Conservation (phyloP, 345 rosid genomes). For the Hypericum perforatum region DNA sequence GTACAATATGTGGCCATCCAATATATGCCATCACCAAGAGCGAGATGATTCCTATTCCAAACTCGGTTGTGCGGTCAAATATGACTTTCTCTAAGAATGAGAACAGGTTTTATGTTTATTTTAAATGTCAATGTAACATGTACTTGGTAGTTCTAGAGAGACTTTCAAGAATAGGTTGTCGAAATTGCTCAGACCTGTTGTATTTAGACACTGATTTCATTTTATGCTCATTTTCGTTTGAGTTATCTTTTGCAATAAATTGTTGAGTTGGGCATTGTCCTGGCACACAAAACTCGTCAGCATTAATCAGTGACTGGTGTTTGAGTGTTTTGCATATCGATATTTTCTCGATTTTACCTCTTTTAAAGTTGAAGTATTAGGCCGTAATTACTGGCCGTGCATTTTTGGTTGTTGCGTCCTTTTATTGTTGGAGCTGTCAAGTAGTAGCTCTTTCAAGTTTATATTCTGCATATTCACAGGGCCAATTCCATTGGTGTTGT, state of each 20-base stretch:
- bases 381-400: slow-evolving; percentile 16
- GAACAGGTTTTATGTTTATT: slow-evolving; percentile 94
- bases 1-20: slow-evolving; percentile 67
- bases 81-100: slow-evolving; percentile 86
- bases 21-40: slow-evolving; percentile 64
- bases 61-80: slow-evolving; percentile 59
- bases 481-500: slow-evolving; percentile 51
- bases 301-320: slow-evolving; percentile 10
- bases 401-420: slow-evolving; percentile 13
- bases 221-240: slow-evolving; percentile 9
- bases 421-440: slow-evolving; percentile 28
- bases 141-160: slow-evolving; percentile 42
- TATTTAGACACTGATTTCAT: slow-evolving; percentile 35
- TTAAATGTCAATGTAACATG: slow-evolving; percentile 77
- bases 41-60: slow-evolving; percentile 59
- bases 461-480: slow-evolving; percentile 55
- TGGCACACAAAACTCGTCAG: slow-evolving; percentile 9
- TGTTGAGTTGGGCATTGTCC: slow-evolving; percentile 26
- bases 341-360: neutral
- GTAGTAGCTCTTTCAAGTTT: slow-evolving; percentile 42
- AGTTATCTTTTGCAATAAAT: slow-evolving; percentile 21
- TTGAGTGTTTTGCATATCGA: slow-evolving; percentile 2
- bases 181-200: slow-evolving; percentile 23
- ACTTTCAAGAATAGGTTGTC: slow-evolving; percentile 22
- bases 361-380: slow-evolving; percentile 10